Evolutionary conservation across 306 rosid species (phyloP), one percentile per base, ranked within the genome.

Genomic region (Benincasa hispida): DNA sequence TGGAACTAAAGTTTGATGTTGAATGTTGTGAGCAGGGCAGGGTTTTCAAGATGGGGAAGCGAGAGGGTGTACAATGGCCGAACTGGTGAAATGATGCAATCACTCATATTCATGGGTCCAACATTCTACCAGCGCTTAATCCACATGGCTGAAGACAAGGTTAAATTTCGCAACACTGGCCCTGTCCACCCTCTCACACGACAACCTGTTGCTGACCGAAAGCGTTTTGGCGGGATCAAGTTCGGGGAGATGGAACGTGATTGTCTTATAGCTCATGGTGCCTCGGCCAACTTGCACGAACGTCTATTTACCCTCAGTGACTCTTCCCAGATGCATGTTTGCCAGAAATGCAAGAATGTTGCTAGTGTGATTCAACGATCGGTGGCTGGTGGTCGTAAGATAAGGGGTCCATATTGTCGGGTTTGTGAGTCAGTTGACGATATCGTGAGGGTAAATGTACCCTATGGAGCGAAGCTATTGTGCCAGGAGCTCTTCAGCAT

Each of bases 171-270:
- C 50, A 95, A 95, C 89, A 95, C 99, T 0, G 98, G 98, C 30
- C 99, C 99, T 0, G 98, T 95, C 67, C 99, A 95, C 78, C 99
- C 99, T n/a, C 83, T 92, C 53, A 95, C 99, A 53, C 86, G 99
- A 41, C 99, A 95, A 77, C 99, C 99, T 0, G 99, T 95, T 51
- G 97, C 98, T 1, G 99, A 95, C 74, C 76, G 99, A 74, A 95
- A 95, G 79, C 89, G 99, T 22, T 95, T 92, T 72, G 99, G 99
- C 57, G 99, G 99, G 25, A 86, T 95, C 75, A 95, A 95, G 79
- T 95, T 95, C 15, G 99, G 99, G 35, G 99, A 95, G 80, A 95
- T 95, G 99, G 99, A 95, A 83, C 91, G 99, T 5, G 99, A 95
- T 81, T 95, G 99, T 80, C 87, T 95, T 15, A 85, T 95, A 7